These are phyloP conservation scores for Penicillium digitatum DNA, from an alignment of 2,329 filamentous ascomycete species.

Conservation along the genomic window DNA sequence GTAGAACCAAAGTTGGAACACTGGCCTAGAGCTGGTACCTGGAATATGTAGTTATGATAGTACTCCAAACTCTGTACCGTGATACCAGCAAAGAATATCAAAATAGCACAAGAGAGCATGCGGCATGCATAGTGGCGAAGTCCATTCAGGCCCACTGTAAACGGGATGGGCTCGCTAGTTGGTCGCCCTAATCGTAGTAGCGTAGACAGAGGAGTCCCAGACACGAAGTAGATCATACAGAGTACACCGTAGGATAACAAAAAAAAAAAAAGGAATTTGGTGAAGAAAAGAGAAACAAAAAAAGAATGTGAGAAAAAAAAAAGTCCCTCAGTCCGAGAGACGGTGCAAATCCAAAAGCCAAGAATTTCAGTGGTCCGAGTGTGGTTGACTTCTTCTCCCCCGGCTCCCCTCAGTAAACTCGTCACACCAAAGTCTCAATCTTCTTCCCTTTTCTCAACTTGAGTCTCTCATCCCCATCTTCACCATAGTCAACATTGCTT, in stretches of 20 bases:
- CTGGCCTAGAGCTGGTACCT: not conserved
- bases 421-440: conserved; percentile 20
- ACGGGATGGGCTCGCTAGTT: conserved; percentile 7
- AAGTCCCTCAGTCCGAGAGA: not conserved
- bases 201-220: conserved; percentile 17
- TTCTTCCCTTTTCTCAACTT: conserved; percentile 6
- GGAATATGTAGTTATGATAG: too few relatives aligned
- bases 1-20: not conserved
- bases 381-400: conserved; percentile 9
- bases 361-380: conserved; percentile 11
- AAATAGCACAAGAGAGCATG: not conserved
- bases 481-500: not conserved
- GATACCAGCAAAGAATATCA: not conserved
- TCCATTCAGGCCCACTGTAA: not conserved
- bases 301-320: not conserved
- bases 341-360: not conserved
- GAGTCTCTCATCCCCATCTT: not conserved
- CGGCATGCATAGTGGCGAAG: conserved; percentile 1
- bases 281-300: not conserved
- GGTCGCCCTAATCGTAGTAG: conserved; percentile 18
- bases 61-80: not conserved
- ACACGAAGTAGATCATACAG: not conserved
- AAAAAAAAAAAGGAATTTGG: not conserved
- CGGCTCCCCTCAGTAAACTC: conserved; percentile 13
- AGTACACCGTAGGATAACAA: not conserved